Evolutionary conservation across 768 basidiomycete species (phyloP).

Genomic region (Pseudohyphozyma bogoriensis): DNA sequence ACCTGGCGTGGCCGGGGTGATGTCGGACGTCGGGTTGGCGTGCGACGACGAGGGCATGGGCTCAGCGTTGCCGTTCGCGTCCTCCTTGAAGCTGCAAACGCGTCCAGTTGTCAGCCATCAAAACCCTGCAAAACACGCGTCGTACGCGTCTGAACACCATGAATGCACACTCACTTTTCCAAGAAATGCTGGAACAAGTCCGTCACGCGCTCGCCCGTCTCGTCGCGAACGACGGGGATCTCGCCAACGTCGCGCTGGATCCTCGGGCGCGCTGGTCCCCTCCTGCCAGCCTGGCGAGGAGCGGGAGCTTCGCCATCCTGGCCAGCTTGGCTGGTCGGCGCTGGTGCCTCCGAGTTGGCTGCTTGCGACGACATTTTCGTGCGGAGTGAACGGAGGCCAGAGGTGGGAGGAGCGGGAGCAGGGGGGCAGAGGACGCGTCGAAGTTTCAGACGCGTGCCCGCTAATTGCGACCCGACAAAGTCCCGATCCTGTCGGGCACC

Average conservation of each 20-base stretch:
- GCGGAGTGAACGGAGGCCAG: background rate
- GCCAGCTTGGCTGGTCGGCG: background rate
- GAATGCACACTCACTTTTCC: constrained; percentile 59
- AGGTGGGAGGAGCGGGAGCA: too few species aligned
- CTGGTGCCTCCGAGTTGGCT: background rate
- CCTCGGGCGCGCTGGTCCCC: constrained; percentile 7
- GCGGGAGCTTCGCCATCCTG: background rate
- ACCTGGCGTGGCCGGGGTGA: too few species aligned
- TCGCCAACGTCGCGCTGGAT: constrained; percentile 42
- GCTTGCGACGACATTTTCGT: background rate
- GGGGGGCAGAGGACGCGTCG: too few species aligned
- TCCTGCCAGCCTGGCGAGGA: background rate
- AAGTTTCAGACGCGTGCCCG: too few species aligned
- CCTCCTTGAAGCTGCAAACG: constrained; percentile 63
- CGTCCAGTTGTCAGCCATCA: background rate
- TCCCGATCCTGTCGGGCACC: too few species aligned
- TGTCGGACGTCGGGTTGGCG: background rate
- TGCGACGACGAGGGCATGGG: constrained; percentile 59
- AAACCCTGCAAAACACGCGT: background rate
- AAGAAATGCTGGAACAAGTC: constrained; percentile 86
- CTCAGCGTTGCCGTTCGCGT: constrained; percentile 64
- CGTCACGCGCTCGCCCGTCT: constrained; percentile 88
- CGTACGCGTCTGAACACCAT: background rate
- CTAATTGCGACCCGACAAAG: too few species aligned
- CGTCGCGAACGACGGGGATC: constrained; percentile 79